phyloP scores from a whole-genome alignment of 1,139 yeast genomes.

The Diutina ranongensis region DNA sequence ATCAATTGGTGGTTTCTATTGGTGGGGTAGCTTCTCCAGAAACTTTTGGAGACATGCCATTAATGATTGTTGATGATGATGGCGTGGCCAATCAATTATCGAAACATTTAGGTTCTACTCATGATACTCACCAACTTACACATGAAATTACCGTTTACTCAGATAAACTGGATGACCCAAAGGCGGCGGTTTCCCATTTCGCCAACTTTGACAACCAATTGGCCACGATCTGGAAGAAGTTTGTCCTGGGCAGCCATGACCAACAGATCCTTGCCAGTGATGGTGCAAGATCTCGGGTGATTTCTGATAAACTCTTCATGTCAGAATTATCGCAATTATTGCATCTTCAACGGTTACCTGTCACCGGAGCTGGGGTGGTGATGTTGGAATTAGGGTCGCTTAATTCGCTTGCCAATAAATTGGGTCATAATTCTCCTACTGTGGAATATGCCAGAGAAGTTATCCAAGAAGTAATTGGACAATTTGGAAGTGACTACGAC shows the following conservation, averaged over 20 bases:
- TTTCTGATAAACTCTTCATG: background rate
- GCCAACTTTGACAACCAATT: background rate
- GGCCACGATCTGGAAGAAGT: background rate
- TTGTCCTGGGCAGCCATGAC: background rate
- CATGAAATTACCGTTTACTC: background rate
- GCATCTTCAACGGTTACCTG: background rate
- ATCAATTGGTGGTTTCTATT: slow-evolving; percentile 3
- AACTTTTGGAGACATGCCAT: background rate
- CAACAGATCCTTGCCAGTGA: slow-evolving; percentile 1
- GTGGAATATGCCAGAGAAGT: background rate
- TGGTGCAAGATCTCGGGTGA: background rate
- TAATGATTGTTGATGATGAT: background rate
- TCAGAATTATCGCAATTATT: background rate
- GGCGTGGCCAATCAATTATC: background rate
- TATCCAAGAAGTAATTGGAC: background rate
- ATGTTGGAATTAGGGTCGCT: background rate
- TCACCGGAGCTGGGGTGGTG: background rate
- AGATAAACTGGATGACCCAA: background rate
- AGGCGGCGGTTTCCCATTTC: background rate
- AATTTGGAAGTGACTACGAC: background rate
- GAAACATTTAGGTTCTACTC: background rate
- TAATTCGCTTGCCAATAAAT: background rate
- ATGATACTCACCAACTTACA: background rate
- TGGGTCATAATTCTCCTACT: slow-evolving; percentile 2
- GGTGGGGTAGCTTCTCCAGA: background rate